Evolutionary conservation across 129 eudicot genomes (phyloP), one percentile per base, ranked within the genome.

Genomic region (Flaveria sonorensis): DNA sequence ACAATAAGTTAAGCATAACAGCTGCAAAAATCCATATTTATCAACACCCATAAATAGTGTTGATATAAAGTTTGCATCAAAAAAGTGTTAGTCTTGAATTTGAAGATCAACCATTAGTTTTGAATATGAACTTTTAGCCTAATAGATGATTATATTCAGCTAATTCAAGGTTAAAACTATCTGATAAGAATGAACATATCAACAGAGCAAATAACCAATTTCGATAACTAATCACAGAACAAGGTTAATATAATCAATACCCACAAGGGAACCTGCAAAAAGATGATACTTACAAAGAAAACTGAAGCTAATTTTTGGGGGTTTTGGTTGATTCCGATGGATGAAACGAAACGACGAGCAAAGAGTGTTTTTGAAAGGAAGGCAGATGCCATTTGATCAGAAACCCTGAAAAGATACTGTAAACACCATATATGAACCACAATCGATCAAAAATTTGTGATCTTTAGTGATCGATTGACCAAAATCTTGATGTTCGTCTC

Each of bases 371-470:
- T 84, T 48, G 88, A 87, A 21, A 84, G 42, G 60, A 87, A 71
- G 76, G 88, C 77, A 10, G 91, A 84, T 40, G 91, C 88, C 91
- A 87, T 87, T 77, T 71, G 75, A 81, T 81, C 73, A 81, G 63
- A 81, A 74, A 67, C 71, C 64, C 52, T 55, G 36, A 36, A 68
- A 42, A 66, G 67, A 74, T 65, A 7, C 60, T 40, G 4, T 67
- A n/a, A 53, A 52, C 79, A 80, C 68, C 79, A 80, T 73, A 71
- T 43, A 70, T 45, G 19, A 43, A 60, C 45, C 26, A 42, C 21
- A 45, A 45, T 10, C 10, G 13, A 39, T 43, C 48, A 11, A 69
- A 14, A 28, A 26, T 43, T 40, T 5, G 61, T 26, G 46, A 65
- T 18, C 67, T 11, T 18, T 52, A 2, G 18, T 10, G 13, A 56